Base-by-base conservation (phyloP, 352 stramenopile species). In the Globisporangium sylvaticum region DNA sequence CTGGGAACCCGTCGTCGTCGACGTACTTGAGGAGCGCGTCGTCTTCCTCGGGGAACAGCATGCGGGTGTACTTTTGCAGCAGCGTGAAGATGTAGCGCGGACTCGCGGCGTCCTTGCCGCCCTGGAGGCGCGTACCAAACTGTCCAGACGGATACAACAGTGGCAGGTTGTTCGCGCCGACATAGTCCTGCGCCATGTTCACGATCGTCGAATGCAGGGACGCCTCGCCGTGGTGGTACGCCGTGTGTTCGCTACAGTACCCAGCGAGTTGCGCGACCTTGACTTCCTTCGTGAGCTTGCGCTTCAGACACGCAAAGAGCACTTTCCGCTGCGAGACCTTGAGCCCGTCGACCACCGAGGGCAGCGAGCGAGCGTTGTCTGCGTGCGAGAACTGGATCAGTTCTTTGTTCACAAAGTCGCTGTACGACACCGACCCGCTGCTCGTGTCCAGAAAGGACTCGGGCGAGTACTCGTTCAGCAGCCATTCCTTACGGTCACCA, bases 241-340 rank as follows among this genome's bases (percentile, higher is more conserved):
- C 97, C 44, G 96, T 94, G 70, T 97, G 89, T 60, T 99, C 95
- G 59, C 92, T 97, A 50, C 98, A 97, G 72, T 99, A 99, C 46
- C 98, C 98, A 6, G 97, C 97, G 27, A 99, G 90, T 76, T 99
- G 98, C 10, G 97, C 97, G 12, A 99, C 98, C 76, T 99, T 99
- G 58, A 99, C 98, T 71, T 99, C 98, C 25, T 90, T 94, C 37
- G 96, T 99, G 2, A 99, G 86, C 71, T 99, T 99, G 57, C 97
- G 92, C 77, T 99, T 99, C 75, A 99, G 92, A 66, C 97, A 99
- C 15, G 92, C 91, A 72, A 98, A 99, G 10, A 99, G 76, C 10
- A 99, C 91, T 71, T 99, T 99, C 9, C 97, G 84, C 79, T 99
- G 97, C 12, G 94, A 98, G n/a, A 96, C 91, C 73, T 99, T 99